A percentile compares a stretch with the other conserved stretches of the same genome.
These are phyloP conservation scores for Phytophthora sansomeana DNA, from an alignment of 352 stramenopile genomes.

Conservation along the genomic window DNA sequence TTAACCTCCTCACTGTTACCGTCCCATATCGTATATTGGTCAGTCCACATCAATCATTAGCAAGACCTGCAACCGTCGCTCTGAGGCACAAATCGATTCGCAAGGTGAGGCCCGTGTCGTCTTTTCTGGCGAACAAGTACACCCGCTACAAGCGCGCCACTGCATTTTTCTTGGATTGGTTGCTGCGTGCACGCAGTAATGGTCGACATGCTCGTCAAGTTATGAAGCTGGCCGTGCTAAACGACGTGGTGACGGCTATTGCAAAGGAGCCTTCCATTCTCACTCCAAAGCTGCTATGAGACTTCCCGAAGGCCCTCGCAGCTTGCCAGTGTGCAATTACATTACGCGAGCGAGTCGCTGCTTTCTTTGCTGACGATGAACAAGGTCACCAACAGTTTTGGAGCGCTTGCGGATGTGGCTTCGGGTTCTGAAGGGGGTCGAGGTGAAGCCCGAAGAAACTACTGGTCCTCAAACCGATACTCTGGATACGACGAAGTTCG, in stretches of 20 bases:
- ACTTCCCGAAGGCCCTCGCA: conserved; percentile 20
- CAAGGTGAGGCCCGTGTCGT: no score
- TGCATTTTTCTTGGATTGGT: conserved; percentile 30
- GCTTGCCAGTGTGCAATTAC: conserved; percentile 21
- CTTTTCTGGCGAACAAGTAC: no score
- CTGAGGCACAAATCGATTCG: no score
- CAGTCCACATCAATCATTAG: no score
- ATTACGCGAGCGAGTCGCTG: conserved; percentile 10
- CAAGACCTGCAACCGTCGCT: no score
- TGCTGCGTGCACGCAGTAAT: conserved; percentile 16
- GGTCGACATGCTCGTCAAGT: background rate
- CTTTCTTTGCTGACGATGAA: conserved; percentile 3
- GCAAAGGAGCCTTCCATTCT: no score
- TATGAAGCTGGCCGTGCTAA: conserved; percentile 2
- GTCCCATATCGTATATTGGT: no score
- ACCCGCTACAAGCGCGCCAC: conserved; percentile 28
- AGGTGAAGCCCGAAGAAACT: no score
- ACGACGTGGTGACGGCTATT: conserved; percentile 19
- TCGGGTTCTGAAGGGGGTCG: no score
- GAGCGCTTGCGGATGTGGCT: background rate
- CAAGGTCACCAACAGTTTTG: conserved; percentile 16
- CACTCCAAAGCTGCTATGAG: no score
- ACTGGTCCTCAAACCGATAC: no score
- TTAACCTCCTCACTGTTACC: no score
- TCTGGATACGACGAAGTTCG: conserved; percentile 2